Conservation (phyloP, 2,329 filamentous ascomycete genomes). For the Colletotrichum lupini region DNA sequence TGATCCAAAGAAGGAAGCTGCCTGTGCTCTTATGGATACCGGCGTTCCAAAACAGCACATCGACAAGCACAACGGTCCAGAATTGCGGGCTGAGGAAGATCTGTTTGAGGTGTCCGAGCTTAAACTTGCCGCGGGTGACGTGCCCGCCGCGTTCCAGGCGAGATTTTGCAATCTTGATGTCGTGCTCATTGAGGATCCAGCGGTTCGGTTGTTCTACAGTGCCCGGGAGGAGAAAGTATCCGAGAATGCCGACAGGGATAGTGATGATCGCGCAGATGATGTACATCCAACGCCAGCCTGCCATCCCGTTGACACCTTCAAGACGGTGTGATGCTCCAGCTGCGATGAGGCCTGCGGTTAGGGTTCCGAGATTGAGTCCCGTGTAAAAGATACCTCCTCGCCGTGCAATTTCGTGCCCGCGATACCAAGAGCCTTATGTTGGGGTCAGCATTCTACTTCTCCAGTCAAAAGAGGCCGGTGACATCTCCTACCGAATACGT, state of each 20-base stretch:
- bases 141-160: conserved; percentile 55
- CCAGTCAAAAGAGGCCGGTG: no score
- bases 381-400: conserved; percentile 56
- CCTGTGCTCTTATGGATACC: conserved; percentile 51
- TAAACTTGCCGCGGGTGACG: conserved; percentile 49
- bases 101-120: conserved; percentile 42
- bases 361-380: conserved; percentile 54
- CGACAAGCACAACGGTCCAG: conserved; percentile 48
- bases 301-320: conserved; percentile 51
- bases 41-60: conserved; percentile 60
- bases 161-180: conserved; percentile 40
- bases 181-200: conserved; percentile 42
- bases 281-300: conserved; percentile 59
- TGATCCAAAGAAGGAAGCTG: conserved; percentile 52
- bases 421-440: conserved; percentile 59
- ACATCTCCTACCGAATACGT: conserved; percentile 50
- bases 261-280: conserved; percentile 58
- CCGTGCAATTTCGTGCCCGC: conserved; percentile 51
- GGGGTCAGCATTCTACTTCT: conserved; percentile 50
- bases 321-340: conserved; percentile 56
- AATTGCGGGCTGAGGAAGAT: conserved; percentile 54
- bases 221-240: conserved; percentile 51
- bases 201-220: conserved; percentile 43
- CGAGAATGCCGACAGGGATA: conserved; percentile 51
- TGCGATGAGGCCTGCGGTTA: conserved; percentile 57